Evolutionary conservation across 2,329 filamentous ascomycete species (phyloP).

Genomic region (Blastomyces gilchristii): DNA sequence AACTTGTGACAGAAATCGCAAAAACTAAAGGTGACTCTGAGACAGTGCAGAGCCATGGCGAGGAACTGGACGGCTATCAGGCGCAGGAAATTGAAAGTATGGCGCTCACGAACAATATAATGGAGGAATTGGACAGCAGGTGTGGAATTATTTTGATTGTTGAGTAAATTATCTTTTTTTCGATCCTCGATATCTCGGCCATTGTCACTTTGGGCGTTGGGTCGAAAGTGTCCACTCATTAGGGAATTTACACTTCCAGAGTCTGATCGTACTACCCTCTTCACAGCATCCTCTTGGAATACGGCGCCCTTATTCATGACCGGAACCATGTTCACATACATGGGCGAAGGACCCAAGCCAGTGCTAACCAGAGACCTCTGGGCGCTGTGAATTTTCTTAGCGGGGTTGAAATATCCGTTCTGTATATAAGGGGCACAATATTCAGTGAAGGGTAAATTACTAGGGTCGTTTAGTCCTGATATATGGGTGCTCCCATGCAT

Average conservation of each 20-base stretch:
- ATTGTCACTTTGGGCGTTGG: not conserved
- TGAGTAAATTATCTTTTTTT: not conserved
- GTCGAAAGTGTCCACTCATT: not conserved
- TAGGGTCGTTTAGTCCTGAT: conserved; percentile 9
- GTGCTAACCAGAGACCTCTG: not conserved
- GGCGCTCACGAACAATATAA: not conserved
- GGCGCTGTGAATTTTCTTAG: not conserved
- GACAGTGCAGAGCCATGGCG: conserved; percentile 7
- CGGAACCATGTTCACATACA: not conserved
- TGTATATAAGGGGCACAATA: not conserved
- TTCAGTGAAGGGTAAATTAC: not conserved
- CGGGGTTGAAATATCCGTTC: not conserved
- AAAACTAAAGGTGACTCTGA: not conserved
- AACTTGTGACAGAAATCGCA: conserved; percentile 3
- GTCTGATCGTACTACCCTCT: not conserved
- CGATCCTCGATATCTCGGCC: not conserved
- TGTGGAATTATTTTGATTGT: not conserved
- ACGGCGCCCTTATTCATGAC: not conserved
- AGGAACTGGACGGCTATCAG: not conserved
- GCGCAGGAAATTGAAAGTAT: conserved; percentile 1
- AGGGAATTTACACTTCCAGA: not conserved
- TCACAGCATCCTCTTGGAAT: not conserved
- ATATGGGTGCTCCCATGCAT: conserved; percentile 33
- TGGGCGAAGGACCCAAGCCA: not conserved
- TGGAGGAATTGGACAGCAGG: not conserved